Percentiles rank a stretch among this genome's conserved stretches.
Evolutionary conservation across 805 yeast species (phyloP).

Genomic region (Wickerhamomyces silvicola): DNA sequence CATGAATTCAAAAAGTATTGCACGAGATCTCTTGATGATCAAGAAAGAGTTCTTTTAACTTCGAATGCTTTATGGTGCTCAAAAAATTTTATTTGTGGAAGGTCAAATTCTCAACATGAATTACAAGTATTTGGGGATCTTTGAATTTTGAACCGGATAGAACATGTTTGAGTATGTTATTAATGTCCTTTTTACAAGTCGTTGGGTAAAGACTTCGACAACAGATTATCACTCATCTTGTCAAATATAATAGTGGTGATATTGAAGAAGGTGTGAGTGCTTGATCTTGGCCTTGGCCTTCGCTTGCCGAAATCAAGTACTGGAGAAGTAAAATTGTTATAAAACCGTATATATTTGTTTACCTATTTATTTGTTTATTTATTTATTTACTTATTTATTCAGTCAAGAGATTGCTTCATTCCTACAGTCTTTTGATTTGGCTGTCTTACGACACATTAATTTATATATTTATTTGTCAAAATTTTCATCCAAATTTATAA

Average conservation of each 20-base stretch:
- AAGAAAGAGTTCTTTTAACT: conserved; percentile 30
- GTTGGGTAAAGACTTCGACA: too few relatives aligned
- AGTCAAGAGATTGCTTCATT: too few relatives aligned
- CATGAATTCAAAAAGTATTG: conserved; percentile 44
- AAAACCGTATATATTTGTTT: background rate
- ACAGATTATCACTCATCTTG: too few relatives aligned
- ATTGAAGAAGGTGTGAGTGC: too few relatives aligned
- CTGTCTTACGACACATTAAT: too few relatives aligned
- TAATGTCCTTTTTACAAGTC: too few relatives aligned
- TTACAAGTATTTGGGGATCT: conserved; percentile 50
- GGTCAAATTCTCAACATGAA: conserved; percentile 41
- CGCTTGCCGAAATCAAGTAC: conserved; percentile 16
- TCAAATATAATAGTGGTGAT: too few relatives aligned
- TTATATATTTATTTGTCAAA: too few relatives aligned
- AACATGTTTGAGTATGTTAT: too few relatives aligned
- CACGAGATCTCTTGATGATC: conserved; percentile 24
- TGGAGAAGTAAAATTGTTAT: conserved; percentile 8
- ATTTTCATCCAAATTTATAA: too few relatives aligned
- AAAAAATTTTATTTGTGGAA: conserved; percentile 46
- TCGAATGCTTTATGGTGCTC: conserved; percentile 40
- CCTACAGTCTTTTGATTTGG: too few relatives aligned
- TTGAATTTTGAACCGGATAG: conserved; percentile 37
- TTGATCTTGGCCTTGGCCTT: conserved; percentile 36
- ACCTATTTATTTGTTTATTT: conserved; percentile 2
- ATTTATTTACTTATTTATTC: conserved; percentile 1